phyloP scores from a whole-genome alignment of 345 rosid genomes.

The Balakata baccata region DNA sequence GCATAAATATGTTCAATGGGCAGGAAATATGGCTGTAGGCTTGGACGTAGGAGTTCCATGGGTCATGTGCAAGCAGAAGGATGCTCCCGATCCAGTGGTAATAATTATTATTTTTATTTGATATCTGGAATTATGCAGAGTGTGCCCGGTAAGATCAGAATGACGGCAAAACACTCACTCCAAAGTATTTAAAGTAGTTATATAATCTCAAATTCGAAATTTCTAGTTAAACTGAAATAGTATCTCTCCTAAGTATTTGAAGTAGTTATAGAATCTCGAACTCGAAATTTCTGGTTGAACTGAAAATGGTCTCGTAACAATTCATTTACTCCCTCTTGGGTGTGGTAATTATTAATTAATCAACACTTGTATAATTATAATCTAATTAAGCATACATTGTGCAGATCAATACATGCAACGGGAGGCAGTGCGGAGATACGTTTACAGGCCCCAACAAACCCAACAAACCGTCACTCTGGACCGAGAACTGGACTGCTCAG shows the following conservation, averaged over 20 bases:
- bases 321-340: too few species aligned
- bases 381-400: background rate
- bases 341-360: conserved; percentile 40
- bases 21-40: conserved; percentile 52
- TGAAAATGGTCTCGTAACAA: too few species aligned
- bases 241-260: too few species aligned
- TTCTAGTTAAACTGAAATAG: too few species aligned
- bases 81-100: conserved; percentile 85
- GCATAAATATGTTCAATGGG: conserved; percentile 63
- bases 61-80: conserved; percentile 88
- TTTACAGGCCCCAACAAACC: conserved; percentile 81
- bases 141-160: too few species aligned
- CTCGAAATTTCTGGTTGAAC: too few species aligned
- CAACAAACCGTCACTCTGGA: conserved; percentile 80
- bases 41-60: conserved; percentile 75
- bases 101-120: too few species aligned
- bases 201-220: too few species aligned
- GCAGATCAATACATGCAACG: conserved; percentile 92
- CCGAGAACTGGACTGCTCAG: conserved; percentile 99
- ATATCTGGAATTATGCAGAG: too few species aligned
- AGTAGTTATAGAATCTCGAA: too few species aligned
- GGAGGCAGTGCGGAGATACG: conserved; percentile 96
- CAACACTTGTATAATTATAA: background rate
- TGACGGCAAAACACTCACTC: too few species aligned
- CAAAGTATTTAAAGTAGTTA: too few species aligned